phyloP scores from a whole-genome alignment of 1,284 basidiomycete species.

The Ganoderma leucocontextum region DNA sequence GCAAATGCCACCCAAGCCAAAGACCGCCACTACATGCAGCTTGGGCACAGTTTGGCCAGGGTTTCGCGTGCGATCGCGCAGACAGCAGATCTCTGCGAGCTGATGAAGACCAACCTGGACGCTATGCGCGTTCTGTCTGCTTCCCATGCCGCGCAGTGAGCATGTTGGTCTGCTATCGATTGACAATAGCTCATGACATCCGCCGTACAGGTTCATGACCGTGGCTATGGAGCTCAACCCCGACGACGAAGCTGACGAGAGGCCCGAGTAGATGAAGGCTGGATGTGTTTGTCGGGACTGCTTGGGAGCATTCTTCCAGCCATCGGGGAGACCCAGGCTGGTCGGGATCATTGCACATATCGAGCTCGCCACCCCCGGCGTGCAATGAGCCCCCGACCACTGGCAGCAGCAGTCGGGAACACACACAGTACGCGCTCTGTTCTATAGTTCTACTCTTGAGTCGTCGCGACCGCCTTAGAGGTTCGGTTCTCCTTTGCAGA shows the following conservation, averaged over 20 bases:
- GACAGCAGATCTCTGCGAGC: constrained; percentile 76
- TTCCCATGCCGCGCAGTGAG: constrained; percentile 76
- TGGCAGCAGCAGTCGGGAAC: background rate
- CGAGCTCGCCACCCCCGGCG: background rate
- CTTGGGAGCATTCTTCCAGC: background rate
- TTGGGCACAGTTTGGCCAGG: constrained; percentile 65
- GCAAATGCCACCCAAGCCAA: constrained; percentile 76
- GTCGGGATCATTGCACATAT: background rate
- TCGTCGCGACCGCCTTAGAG: background rate
- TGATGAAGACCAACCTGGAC: constrained; percentile 72
- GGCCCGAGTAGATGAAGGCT: background rate
- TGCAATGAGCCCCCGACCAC: background rate
- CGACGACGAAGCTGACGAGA: constrained; percentile 42
- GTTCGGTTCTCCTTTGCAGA: background rate
- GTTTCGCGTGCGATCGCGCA: constrained; percentile 68
- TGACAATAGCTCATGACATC: background rate
- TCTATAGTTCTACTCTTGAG: background rate
- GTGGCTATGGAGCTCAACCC: constrained; percentile 63
- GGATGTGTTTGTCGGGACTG: background rate
- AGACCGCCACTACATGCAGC: constrained; percentile 74
- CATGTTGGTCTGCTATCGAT: constrained; percentile 11
- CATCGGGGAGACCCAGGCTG: background rate
- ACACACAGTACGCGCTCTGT: background rate
- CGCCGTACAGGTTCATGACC: constrained; percentile 64
- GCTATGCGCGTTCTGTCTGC: constrained; percentile 77